Base-by-base conservation (phyloP, 169 alveolate species). In the Cryptosporidium andersoni region DNA sequence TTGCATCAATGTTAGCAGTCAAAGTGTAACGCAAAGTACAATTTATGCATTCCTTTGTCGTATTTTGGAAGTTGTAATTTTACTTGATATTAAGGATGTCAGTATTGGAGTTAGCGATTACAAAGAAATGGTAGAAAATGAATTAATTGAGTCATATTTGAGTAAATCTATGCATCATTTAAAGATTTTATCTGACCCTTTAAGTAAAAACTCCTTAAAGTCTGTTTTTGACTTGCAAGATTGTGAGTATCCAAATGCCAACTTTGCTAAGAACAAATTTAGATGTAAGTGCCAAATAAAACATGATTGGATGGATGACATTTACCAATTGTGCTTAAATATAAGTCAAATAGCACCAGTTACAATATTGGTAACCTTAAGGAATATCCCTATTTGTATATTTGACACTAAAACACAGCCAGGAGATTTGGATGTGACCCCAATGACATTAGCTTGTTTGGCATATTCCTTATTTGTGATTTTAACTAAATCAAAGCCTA, bases 361-460 rank as follows among this genome's bases (percentile, higher is more conserved):
- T 25, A 34, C 48, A 4, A 58, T 58, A 11, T 45, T 74, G 11
- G 85, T 58, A 58, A 58, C 62, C 45, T 43, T 74, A 56, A 74
- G 64, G 42, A 53, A 74, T 62, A 74, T 74, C 5, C 85, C 85
- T 12, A 74, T 74, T 60, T 74, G 85, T 25, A 58, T 74, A 25
- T 6, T 12, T 34, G 85, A 74, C 60, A 68, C 60, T 11, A 68
- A 74, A 43, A 36, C 85, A 9, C 85, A 74, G 12, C 51, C 67
- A 25, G 85, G 85, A 34, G 85, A 74, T 58, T 43, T 74, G 60
- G 85, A 74, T 42, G 85, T 74, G 4, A 74, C 85, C 2, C 62
- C 85, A 58, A 36, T 74, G 12, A 48, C 85, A 9, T 60, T 74
- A 25, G 51, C 85, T 16, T 74, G 85, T 25, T 74, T 58, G 55